Base-by-base conservation (phyloP, 345 rosid species). In the Ceriops tagal region DNA sequence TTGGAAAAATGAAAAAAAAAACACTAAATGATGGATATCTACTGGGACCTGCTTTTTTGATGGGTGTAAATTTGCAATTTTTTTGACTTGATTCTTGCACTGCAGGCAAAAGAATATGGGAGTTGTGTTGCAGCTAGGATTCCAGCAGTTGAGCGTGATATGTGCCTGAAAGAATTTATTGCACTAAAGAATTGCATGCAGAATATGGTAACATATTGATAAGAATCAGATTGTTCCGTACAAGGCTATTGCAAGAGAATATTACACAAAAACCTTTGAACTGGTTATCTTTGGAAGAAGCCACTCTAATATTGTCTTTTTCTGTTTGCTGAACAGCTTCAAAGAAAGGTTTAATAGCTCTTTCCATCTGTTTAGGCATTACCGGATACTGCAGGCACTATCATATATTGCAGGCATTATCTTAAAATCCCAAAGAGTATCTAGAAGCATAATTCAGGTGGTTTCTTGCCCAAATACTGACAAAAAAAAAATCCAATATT, bases 161-260 rank as follows among this genome's bases (percentile, higher is more conserved):
- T 89, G 83, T 96, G 99, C 75, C 74, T 89, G 86, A 92, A 92
- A 85, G 88, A 96, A 79, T 96, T 96, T 87, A 85, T 96, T 73
- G 79, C 78, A 8, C 73, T 92, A 26, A 90, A 83, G 78, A 88
- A 61, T 67, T 96, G 99, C 87, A 92, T 92, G 99, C 96, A 88
- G 71, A 87, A 84, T 78, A 83, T 84, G 88, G 99, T 96, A 92
- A 70, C 53, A 43, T 76, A 22, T 64, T 62, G 31, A 58, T 73
- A 62, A 43, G 32, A 46, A 58, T 53, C 31, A 34, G 51, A 52
- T 1, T 64, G 37, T 47, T 46, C 51, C 27, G 55, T 52, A 24
- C 22, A 61, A 64, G 62, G 58, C 20, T 19, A 43, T 43, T 13
- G 13, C 1, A 24, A 28, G 30, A 20, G 51, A 51, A 5, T 65